These are phyloP conservation scores for Sarcomyxa edulis DNA, from an alignment of 768 basidiomycete genomes.

Conservation along the genomic window DNA sequence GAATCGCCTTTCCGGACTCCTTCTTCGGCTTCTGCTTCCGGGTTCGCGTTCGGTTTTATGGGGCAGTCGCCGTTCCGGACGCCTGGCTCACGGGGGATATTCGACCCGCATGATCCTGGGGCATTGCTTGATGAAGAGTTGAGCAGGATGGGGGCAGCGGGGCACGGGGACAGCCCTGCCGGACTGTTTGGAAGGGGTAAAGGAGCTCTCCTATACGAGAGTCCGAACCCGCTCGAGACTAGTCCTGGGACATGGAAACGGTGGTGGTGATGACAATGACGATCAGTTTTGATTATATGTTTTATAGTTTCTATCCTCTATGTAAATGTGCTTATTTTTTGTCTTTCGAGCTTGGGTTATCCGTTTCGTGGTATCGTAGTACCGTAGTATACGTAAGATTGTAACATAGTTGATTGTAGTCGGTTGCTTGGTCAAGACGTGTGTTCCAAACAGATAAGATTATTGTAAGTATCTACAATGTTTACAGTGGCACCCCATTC, in stretches of 20 bases:
- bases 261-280: slow-evolving; percentile 36
- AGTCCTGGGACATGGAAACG: slow-evolving; percentile 51
- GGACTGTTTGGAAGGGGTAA: slow-evolving; percentile 61
- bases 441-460: too few relatives aligned
- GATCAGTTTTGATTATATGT: not conserved
- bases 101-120: slow-evolving; percentile 70
- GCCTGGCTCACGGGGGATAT: slow-evolving; percentile 45
- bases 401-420: too few relatives aligned
- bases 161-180: slow-evolving; percentile 53
- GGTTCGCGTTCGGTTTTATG: slow-evolving; percentile 11
- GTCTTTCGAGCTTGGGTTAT: too few relatives aligned
- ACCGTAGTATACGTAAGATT: too few relatives aligned
- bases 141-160: slow-evolving; percentile 40
- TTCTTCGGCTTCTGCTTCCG: slow-evolving; percentile 6
- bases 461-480: too few relatives aligned
- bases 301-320: too few relatives aligned
- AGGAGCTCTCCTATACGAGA: slow-evolving; percentile 60
- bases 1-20: slow-evolving; percentile 39
- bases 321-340: too few relatives aligned
- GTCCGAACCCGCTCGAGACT: slow-evolving; percentile 53
- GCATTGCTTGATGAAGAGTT: slow-evolving; percentile 71
- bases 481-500: slow-evolving; percentile 15
- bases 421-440: too few relatives aligned
- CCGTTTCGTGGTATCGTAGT: too few relatives aligned
- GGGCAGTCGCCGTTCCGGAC: slow-evolving; percentile 39